Conservation (phyloP, 2,329 filamentous ascomycete genomes). For the Cyclaneusma minus region DNA sequence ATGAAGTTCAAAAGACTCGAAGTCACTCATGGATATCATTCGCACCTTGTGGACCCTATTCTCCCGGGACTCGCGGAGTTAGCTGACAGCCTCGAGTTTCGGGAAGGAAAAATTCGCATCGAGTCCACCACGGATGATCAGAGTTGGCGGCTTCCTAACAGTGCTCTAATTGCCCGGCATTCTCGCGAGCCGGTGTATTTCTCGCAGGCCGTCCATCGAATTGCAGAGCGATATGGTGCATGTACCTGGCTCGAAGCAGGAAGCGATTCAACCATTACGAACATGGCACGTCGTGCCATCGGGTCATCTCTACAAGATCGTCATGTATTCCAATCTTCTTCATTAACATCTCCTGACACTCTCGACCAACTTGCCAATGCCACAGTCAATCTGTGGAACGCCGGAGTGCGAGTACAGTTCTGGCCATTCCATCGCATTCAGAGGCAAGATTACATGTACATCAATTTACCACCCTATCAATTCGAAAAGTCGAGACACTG, state of each 20-base stretch:
- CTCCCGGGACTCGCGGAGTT: conserved; percentile 6
- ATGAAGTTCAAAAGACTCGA: conserved; percentile 9
- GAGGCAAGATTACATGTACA: not conserved
- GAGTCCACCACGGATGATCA: conserved; percentile 6
- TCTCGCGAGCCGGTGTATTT: conserved; percentile 15
- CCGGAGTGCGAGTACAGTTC: conserved; percentile 1
- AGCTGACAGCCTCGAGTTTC: conserved; percentile 10
- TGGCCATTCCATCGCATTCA: conserved; percentile 2
- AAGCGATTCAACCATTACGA: conserved; percentile 10
- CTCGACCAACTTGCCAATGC: not conserved
- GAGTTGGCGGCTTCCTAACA: not conserved
- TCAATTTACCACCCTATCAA: conserved; percentile 2
- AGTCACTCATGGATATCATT: conserved; percentile 15
- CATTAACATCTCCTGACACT: not conserved
- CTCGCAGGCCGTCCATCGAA: conserved; percentile 10
- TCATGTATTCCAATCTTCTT: too few species aligned
- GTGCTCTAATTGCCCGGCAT: conserved; percentile 6
- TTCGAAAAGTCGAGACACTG: conserved; percentile 3
- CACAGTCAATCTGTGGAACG: conserved; percentile 1
- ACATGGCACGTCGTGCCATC: conserved; percentile 16
- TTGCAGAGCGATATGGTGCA: conserved; percentile 6
- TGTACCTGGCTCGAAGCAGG: conserved; percentile 20
- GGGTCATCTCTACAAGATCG: conserved; percentile 9
- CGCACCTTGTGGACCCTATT: conserved; percentile 12
- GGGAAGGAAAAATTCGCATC: conserved; percentile 13